Conservation (phyloP, 164 flowering plant species). For the Stephania cephalantha region DNA sequence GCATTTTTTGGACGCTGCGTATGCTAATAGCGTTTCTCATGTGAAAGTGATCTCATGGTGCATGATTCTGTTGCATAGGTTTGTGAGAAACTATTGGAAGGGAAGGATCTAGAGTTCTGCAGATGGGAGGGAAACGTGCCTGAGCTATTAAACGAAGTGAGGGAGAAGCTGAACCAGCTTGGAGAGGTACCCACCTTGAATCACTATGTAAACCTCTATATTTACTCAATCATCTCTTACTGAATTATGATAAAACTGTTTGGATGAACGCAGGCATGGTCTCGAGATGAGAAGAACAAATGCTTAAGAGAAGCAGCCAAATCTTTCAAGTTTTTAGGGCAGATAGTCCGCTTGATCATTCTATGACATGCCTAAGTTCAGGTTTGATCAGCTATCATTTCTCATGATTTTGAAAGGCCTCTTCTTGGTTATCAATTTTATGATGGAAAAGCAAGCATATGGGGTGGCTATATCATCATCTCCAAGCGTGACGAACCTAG, state of each 20-base stretch:
- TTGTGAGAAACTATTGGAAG: slow-evolving; percentile 55
- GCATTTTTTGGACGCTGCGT: background rate
- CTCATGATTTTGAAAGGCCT: slow-evolving; percentile 1
- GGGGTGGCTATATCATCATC: background rate
- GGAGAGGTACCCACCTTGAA: slow-evolving; percentile 51
- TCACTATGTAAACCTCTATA: background rate
- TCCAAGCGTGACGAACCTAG: background rate
- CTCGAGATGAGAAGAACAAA: slow-evolving; percentile 70
- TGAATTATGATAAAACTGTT: background rate
- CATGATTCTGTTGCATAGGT: slow-evolving; percentile 34
- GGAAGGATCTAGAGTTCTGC: slow-evolving; percentile 65
- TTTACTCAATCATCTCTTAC: background rate
- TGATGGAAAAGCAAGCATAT: background rate
- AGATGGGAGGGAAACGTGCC: slow-evolving; percentile 69
- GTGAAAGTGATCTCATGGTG: background rate
- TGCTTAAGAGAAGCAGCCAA: slow-evolving; percentile 82
- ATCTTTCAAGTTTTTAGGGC: slow-evolving; percentile 64
- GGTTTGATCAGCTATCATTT: background rate
- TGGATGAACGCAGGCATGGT: slow-evolving; percentile 58
- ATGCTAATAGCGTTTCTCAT: background rate
- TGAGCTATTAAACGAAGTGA: slow-evolving; percentile 52
- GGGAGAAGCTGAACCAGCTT: slow-evolving; percentile 79
- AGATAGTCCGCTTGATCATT: slow-evolving; percentile 77
- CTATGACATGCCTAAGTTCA: slow-evolving; percentile 21
- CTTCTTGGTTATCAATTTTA: background rate